A percentile compares a stretch with the other conserved stretches of the same genome.
Conservation (phyloP, 352 stramenopile genomes). For the Phytophthora pistaciae region DNA sequence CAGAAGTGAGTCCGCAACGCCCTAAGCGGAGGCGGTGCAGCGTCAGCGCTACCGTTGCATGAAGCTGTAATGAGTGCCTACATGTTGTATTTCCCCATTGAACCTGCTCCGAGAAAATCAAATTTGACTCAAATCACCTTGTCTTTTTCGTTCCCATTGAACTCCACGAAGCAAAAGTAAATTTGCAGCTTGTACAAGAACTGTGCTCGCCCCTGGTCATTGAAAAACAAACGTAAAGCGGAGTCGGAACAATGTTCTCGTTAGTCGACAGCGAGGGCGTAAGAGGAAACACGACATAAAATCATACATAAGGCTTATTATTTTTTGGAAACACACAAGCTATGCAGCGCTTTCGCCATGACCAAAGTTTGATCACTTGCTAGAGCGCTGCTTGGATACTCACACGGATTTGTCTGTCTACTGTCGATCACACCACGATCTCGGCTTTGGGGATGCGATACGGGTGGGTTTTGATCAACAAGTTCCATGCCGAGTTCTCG, state of each 20-base stretch:
- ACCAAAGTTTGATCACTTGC: not conserved
- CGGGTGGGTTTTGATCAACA: slow-evolving; percentile 67
- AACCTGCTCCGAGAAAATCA: not conserved
- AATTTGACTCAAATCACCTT: not conserved
- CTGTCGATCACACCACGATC: slow-evolving; percentile 35
- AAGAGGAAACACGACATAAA: slow-evolving; percentile 13
- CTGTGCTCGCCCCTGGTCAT: too few relatives aligned
- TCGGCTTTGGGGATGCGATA: slow-evolving; percentile 34
- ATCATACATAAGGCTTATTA: slow-evolving; percentile 32
- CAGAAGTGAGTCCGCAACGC: slow-evolving; percentile 19
- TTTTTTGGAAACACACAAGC: slow-evolving; percentile 16
- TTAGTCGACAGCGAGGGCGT: too few relatives aligned
- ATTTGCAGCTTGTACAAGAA: too few relatives aligned
- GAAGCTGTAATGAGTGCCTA: not conserved
- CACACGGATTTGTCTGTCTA: not conserved
- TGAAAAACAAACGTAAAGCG: too few relatives aligned
- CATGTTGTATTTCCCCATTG: not conserved
- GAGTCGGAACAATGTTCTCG: too few relatives aligned
- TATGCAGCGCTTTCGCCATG: not conserved
- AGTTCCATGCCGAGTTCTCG: slow-evolving; percentile 68
- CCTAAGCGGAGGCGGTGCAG: not conserved
- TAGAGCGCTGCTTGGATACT: not conserved
- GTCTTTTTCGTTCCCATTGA: too few relatives aligned
- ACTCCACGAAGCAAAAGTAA: too few relatives aligned
- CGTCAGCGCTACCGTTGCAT: not conserved